A percentile compares a stretch with the other conserved stretches of the same genome.
phyloP scores from a whole-genome alignment of 2,329 filamentous ascomycete genomes.

The Mollisiaceae sp. region DNA sequence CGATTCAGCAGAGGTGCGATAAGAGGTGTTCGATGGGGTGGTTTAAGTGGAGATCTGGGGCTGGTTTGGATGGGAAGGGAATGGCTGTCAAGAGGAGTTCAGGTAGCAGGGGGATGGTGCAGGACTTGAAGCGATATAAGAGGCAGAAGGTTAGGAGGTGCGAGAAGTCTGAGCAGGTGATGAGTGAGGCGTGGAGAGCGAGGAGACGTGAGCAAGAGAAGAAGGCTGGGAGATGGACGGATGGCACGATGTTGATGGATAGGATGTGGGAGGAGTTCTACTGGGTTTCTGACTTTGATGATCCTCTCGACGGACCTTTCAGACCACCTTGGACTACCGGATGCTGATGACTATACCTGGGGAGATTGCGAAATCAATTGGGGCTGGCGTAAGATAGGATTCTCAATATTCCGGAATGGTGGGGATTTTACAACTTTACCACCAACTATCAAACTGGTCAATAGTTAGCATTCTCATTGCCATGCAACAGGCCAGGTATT shows the following conservation, averaged over 20 bases:
- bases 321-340: too few species aligned
- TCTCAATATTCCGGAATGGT: neutral
- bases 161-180: slow-evolving; percentile 12
- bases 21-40: too few species aligned
- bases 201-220: slow-evolving; percentile 32
- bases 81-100: neutral
- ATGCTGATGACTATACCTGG: too few species aligned
- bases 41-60: too few species aligned
- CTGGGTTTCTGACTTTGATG: slow-evolving; percentile 32
- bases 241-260: slow-evolving; percentile 31
- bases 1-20: too few species aligned
- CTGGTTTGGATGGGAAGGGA: too few species aligned
- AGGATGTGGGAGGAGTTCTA: slow-evolving; percentile 34
- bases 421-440: neutral
- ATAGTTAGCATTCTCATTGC: neutral
- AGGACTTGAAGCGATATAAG: neutral
- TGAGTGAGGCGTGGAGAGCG: slow-evolving; percentile 31
- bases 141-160: neutral
- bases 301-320: slow-evolving; percentile 1
- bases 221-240: slow-evolving; percentile 36
- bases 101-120: neutral
- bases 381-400: neutral
- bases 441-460: neutral
- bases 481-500: neutral
- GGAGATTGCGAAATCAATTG: neutral